Percentiles rank a stretch among this genome's conserved stretches.
Conservation (phyloP, 306 rosid genomes). For the Trichosanthes truncata region DNA sequence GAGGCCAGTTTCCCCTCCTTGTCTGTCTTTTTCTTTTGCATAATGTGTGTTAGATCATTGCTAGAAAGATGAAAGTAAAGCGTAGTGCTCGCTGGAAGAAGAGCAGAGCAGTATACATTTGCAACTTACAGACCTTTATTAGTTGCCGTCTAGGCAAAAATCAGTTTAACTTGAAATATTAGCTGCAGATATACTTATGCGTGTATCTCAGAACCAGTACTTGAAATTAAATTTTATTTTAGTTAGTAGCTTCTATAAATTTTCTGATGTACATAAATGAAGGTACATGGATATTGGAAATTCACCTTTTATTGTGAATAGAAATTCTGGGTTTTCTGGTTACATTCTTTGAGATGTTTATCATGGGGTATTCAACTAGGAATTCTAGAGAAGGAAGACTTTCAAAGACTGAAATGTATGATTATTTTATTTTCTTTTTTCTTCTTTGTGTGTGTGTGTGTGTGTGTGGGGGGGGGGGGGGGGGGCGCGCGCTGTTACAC, state of each 20-base stretch:
- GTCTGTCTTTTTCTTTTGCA: background rate
- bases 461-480: too few relatives aligned
- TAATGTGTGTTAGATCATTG: background rate
- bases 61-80: background rate
- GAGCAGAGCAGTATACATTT: background rate
- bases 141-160: background rate
- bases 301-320: background rate
- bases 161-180: background rate
- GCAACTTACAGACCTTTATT: background rate
- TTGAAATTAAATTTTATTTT: background rate
- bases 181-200: background rate
- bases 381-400: background rate
- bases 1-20: slow-evolving; percentile 6
- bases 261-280: background rate
- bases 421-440: too few relatives aligned
- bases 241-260: background rate
- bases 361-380: background rate
- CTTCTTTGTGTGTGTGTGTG: too few relatives aligned
- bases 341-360: background rate
- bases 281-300: background rate
- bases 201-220: background rate
- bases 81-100: background rate
- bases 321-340: background rate
- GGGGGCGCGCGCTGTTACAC: too few relatives aligned
- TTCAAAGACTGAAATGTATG: background rate